These are phyloP conservation scores for Pelargonium fulgidum DNA, from an alignment of 441 rosid species.

Conservation along the genomic window DNA sequence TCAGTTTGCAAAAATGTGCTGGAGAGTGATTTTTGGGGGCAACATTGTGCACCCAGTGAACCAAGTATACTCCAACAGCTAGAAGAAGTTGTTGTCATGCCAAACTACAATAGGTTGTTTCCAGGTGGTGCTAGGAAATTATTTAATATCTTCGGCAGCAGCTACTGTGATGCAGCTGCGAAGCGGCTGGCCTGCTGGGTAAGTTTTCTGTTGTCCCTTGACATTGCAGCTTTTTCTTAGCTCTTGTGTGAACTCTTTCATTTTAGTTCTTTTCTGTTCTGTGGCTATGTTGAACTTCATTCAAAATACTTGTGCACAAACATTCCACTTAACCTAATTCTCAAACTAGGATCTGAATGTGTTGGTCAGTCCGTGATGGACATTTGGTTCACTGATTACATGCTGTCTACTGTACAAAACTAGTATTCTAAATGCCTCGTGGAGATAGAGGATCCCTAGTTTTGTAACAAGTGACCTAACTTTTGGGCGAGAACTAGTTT, in stretches of 20 bases:
- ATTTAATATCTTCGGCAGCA: conserved; percentile 68
- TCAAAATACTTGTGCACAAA: too few species aligned
- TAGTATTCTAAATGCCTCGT: too few species aligned
- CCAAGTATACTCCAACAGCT: conserved; percentile 84
- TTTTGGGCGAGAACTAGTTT: too few species aligned
- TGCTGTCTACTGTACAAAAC: too few species aligned
- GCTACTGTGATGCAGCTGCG: conserved; percentile 82
- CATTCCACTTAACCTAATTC: too few species aligned
- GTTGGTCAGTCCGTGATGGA: too few species aligned
- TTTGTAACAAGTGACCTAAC: too few species aligned
- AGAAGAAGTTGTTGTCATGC: conserved; percentile 94
- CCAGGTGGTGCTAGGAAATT: conserved; percentile 84
- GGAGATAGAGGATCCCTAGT: too few species aligned
- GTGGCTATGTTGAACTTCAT: too few species aligned
- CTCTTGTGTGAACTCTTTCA: not conserved
- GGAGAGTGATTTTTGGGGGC: conserved; percentile 62
- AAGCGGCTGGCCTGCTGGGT: conserved; percentile 97
- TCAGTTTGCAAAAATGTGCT: conserved; percentile 79
- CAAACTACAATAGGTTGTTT: conserved; percentile 84
- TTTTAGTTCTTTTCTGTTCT: too few species aligned
- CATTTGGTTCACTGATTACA: too few species aligned
- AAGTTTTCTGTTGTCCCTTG: conserved; percentile 10
- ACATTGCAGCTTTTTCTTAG: not conserved
- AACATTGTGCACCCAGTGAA: conserved; percentile 94
- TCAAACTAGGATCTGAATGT: too few species aligned